phyloP scores from a whole-genome alignment of 1,284 basidiomycete species.

The Austroboletus olivaceoglutinosus region DNA sequence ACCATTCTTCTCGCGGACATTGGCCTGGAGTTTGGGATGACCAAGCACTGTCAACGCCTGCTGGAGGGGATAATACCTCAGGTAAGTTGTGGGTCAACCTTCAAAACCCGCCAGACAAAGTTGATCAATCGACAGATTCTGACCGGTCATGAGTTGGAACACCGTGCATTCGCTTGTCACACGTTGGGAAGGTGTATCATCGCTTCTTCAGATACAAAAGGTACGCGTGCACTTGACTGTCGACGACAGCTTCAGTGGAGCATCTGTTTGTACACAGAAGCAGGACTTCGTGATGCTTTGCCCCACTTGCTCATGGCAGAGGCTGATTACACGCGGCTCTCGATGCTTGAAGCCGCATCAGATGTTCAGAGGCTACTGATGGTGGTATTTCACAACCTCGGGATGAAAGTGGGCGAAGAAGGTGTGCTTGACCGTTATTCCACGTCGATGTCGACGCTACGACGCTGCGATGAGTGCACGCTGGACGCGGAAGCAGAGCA shows the following conservation, averaged over 20 bases:
- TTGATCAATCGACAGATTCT: constrained; percentile 50
- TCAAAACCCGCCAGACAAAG: neutral
- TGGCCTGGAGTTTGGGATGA: constrained; percentile 72
- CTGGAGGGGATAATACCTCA: constrained; percentile 79
- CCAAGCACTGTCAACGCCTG: constrained; percentile 57
- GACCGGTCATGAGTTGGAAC: constrained; percentile 66
- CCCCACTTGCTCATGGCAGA: constrained; percentile 64
- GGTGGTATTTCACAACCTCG: constrained; percentile 68
- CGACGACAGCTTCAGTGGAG: constrained; percentile 3
- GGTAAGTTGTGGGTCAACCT: constrained; percentile 36
- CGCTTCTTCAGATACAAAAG: constrained; percentile 40
- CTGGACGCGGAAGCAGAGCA: constrained; percentile 53
- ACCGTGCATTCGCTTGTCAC: constrained; percentile 70
- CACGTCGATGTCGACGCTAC: constrained; percentile 42
- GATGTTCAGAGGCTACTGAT: constrained; percentile 71
- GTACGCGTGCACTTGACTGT: constrained; percentile 14
- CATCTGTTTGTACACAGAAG: constrained; percentile 4
- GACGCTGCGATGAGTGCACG: constrained; percentile 40
- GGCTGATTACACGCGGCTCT: constrained; percentile 55
- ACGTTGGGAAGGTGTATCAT: constrained; percentile 72
- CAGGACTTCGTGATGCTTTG: constrained; percentile 54
- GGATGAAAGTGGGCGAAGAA: constrained; percentile 53
- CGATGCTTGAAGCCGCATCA: constrained; percentile 56
- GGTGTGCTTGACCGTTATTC: constrained; percentile 50
- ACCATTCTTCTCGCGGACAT: constrained; percentile 72